Percentiles rank a stretch among this genome's conserved stretches.
Evolutionary conservation across 495 filamentous ascomycete species (phyloP).

Genomic region (Friedmanniomyces endolithicus): DNA sequence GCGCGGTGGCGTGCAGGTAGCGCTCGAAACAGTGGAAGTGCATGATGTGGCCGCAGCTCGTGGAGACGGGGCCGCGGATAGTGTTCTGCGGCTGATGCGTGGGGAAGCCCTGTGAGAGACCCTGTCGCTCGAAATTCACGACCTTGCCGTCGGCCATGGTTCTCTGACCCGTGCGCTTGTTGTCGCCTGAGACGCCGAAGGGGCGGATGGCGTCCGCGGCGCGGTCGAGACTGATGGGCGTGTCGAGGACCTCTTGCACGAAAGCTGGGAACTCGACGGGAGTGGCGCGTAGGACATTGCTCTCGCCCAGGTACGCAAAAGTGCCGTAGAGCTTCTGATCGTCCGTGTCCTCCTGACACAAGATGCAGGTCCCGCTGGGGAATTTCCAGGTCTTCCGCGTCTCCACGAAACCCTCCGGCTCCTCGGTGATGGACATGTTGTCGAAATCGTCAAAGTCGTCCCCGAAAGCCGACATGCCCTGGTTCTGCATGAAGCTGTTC

Average conservation of each 20-base stretch:
- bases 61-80: slow-evolving; percentile 67
- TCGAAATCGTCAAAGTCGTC: slow-evolving; percentile 57
- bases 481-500: slow-evolving; percentile 78
- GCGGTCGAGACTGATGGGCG: slow-evolving; percentile 67
- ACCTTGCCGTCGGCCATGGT: slow-evolving; percentile 56
- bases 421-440: slow-evolving; percentile 23
- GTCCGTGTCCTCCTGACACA: slow-evolving; percentile 92
- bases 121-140: slow-evolving; percentile 62
- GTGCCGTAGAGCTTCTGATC: slow-evolving; percentile 83
- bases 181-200: slow-evolving; percentile 80
- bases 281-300: slow-evolving; percentile 75
- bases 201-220: slow-evolving; percentile 71
- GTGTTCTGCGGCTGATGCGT: slow-evolving; percentile 36
- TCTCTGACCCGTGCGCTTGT: slow-evolving; percentile 62
- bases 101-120: slow-evolving; percentile 80
- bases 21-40: slow-evolving; percentile 91
- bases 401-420: slow-evolving; percentile 31
- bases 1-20: slow-evolving; percentile 67
- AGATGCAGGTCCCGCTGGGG: slow-evolving; percentile 84
- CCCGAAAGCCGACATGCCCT: slow-evolving; percentile 70
- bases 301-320: slow-evolving; percentile 78
- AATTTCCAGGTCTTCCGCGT: slow-evolving; percentile 76
- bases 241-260: slow-evolving; percentile 66
- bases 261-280: slow-evolving; percentile 69
- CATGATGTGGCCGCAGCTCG: slow-evolving; percentile 96